Evolutionary conservation across 2,329 filamentous ascomycete genomes (phyloP).

Genomic region (Pseudopyrenochaeta lycopersici): DNA sequence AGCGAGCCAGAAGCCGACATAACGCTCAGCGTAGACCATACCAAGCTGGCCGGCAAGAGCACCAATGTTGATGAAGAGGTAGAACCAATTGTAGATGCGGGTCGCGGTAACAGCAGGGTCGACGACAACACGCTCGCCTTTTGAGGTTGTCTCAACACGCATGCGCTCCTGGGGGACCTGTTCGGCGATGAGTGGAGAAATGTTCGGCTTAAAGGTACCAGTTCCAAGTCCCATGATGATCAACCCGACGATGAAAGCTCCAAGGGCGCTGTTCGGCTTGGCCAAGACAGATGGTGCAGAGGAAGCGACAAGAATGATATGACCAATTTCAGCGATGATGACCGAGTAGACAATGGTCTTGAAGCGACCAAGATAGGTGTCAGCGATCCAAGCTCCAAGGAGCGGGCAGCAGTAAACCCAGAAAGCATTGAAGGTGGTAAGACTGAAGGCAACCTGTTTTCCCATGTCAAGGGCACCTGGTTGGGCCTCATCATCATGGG

Average conservation of each 20-base stretch:
- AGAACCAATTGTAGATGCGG: constrained; percentile 69
- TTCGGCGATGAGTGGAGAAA: constrained; percentile 66
- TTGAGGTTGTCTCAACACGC: constrained; percentile 49
- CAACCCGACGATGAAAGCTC: constrained; percentile 64
- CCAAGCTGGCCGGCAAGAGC: constrained; percentile 46
- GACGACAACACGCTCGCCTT: constrained; percentile 68
- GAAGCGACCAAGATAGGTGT: constrained; percentile 69
- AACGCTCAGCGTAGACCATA: constrained; percentile 52
- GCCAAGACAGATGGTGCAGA: constrained; percentile 62
- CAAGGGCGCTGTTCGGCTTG: constrained; percentile 59
- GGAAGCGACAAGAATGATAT: constrained; percentile 64
- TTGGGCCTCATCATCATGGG: constrained; percentile 37
- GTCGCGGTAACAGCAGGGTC: constrained; percentile 73
- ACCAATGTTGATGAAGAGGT: constrained; percentile 51
- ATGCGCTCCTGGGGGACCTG: constrained; percentile 69
- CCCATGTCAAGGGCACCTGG: constrained; percentile 65
- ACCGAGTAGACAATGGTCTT: constrained; percentile 67
- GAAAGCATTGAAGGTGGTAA: constrained; percentile 64
- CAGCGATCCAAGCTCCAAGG: constrained; percentile 66
- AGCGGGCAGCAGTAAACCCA: constrained; percentile 68
- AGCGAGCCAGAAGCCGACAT: constrained; percentile 76
- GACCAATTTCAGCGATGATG: constrained; percentile 66
- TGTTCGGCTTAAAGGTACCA: constrained; percentile 75
- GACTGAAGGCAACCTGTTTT: constrained; percentile 61
- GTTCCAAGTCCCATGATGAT: constrained; percentile 73